Evolutionary conservation across 2,329 filamentous ascomycete species (phyloP), one percentile per base, ranked within the genome.

Genomic region (Aspergillus chevalieri): DNA sequence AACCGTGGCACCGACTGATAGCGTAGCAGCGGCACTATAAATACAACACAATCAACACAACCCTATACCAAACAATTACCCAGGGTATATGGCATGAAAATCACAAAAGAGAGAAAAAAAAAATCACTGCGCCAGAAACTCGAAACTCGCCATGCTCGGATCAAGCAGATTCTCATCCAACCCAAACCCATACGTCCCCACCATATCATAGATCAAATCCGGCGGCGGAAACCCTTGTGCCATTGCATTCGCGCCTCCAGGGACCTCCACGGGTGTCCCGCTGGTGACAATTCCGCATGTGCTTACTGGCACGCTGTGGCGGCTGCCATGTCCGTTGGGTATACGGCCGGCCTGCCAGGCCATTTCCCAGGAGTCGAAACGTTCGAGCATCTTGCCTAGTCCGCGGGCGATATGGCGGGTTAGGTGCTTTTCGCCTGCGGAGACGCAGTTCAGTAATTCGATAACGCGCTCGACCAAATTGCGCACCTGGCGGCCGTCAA

Each of bases 151-250:
- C 65, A 71, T 68, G 44, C 66, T 71, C 12, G 69, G 69, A 57
- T 71, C 69, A 38, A 71, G 58, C 47, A 71, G 52, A 51, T 71
- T 69, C 56, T 71, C 69, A 43, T 71, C 69, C 33, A 71, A 55
- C 6, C 68, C 68, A 47, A 71, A 71, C 10, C 69, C 69, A 56
- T 71, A 71, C 14, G 69, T 70, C 15, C 69, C 69, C n/a, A 71
- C 68, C 69, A 71, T 71, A 43, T 69, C 67, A 50, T 70, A 71
- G 33, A 71, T 71, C 52, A 71, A 48, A 53, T 71, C 68, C 6
- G 68, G 68, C 3, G 69, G 67, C 6, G 68, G 68, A 41, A 70
- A 70, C 6, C 67, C 67, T 47, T 71, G 68, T 1, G 67, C 67
- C 67, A 71, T 69, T 2, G 67, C 67, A 51, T 71, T 71, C 10